Base-by-base conservation (phyloP, 2,329 filamentous ascomycete genomes). In the Ilyonectria sp. region DNA sequence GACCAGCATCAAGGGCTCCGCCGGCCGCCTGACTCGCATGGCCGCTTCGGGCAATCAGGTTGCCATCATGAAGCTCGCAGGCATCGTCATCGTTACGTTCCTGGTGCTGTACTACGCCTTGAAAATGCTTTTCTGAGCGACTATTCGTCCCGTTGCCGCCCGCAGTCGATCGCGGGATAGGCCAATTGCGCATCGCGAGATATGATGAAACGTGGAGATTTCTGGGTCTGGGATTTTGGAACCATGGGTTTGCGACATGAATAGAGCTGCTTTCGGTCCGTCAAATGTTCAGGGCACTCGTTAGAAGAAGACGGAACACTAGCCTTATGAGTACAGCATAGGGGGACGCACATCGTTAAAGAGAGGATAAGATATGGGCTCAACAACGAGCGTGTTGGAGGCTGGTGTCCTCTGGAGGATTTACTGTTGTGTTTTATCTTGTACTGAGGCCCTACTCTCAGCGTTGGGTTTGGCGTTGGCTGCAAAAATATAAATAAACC, bases 31-130 rank as follows among this genome's bases (percentile, higher is more conserved):
- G 53, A 94, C 92, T 23, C 91, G 94, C 69, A 98, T 98, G 94
- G 96, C 96, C 52, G 91, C 92, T 58, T 90, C 91, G 60, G 96
- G 96, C 57, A 97, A 98, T 82, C 95, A 94, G 76, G 89, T 97
- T 46, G 95, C 96, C 17, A 92, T 98, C 44, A 82, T 99, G 68
- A 98, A 98, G 81, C 85, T 99, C 55, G 91, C 94, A 0, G 95
- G 89, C 26, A 97, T 98, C 44, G 86, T 97, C 26, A 87, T 95
- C 49, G 94, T 83, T 7, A 81, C 84, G 9, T 91, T 97, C 53
- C 75, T 98, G 60, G 81, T 94, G 63, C 77, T 97, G 44, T 98
- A 93, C 82, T 94, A 94, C 78, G 82, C 92, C 13, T 83, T 87
- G 73, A 89, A 89, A 72, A 85, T 91, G 80, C 83, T 94, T 61